Evolutionary conservation across 805 yeast genomes (phyloP).

Genomic region (Zygotorulaspora florentina): DNA sequence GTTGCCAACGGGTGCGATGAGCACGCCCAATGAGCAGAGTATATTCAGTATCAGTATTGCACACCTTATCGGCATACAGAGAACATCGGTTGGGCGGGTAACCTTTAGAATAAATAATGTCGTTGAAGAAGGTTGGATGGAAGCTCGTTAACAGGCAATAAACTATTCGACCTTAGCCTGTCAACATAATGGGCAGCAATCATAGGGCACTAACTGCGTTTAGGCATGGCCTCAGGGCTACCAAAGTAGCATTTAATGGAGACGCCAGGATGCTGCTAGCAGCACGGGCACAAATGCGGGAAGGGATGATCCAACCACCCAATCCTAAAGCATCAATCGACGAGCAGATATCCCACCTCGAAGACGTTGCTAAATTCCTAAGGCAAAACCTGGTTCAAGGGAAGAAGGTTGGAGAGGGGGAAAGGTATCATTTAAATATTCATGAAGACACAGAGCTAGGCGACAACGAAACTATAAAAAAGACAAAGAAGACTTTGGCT

Average conservation of each 20-base stretch:
- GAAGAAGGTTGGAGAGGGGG: slow-evolving; percentile 35
- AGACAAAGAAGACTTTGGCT: slow-evolving; percentile 42
- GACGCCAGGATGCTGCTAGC: slow-evolving; percentile 47
- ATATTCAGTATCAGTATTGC: too few relatives aligned
- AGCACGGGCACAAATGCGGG: slow-evolving; percentile 56
- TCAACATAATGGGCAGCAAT: slow-evolving; percentile 8
- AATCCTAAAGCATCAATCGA: slow-evolving; percentile 46
- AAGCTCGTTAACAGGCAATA: too few relatives aligned
- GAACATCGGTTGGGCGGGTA: too few relatives aligned
- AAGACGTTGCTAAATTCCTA: slow-evolving; percentile 68
- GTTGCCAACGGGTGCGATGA: too few relatives aligned
- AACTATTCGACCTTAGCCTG: too few relatives aligned
- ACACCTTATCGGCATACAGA: too few relatives aligned
- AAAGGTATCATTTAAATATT: slow-evolving; percentile 49
- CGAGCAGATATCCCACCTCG: slow-evolving; percentile 51
- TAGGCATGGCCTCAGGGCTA: slow-evolving; percentile 63
- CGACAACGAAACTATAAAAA: slow-evolving; percentile 76
- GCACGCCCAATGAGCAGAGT: too few relatives aligned
- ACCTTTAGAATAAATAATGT: too few relatives aligned
- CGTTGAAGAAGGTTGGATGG: too few relatives aligned
- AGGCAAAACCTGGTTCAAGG: slow-evolving; percentile 87
- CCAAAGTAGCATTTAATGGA: slow-evolving; percentile 51
- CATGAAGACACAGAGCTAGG: slow-evolving; percentile 85
- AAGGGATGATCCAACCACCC: slow-evolving; percentile 44
- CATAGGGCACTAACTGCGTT: slow-evolving; percentile 48